Evolutionary conservation across 2,329 filamentous ascomycete species (phyloP).

Genomic region (Drechslerella dactyloides): DNA sequence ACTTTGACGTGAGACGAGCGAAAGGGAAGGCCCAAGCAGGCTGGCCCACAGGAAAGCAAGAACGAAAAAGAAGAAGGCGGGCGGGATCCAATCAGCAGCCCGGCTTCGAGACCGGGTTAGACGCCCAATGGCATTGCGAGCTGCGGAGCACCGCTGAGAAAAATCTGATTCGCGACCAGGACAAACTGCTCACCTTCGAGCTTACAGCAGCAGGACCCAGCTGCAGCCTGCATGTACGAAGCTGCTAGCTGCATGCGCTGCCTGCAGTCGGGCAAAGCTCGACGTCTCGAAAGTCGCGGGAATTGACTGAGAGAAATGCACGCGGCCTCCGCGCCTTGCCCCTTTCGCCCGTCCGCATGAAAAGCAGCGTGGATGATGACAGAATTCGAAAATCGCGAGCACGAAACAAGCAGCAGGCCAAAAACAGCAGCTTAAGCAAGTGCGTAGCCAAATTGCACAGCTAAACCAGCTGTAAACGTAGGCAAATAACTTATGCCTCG

Average conservation of each 20-base stretch:
- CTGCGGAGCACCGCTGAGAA: conserved; percentile 23
- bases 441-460: conserved; percentile 24
- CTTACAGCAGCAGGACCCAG: neutral
- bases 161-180: neutral
- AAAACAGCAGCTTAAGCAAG: conserved; percentile 32
- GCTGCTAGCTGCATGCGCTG: conserved; percentile 1
- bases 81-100: conserved; percentile 9
- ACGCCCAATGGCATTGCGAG: conserved; percentile 20
- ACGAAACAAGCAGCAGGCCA: neutral
- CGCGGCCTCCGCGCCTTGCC: conserved; percentile 30
- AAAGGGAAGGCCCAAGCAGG: conserved; percentile 38
- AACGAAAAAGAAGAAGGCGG: conserved; percentile 8
- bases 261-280: neutral
- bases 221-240: neutral
- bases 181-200: neutral
- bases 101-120: conserved; percentile 12
- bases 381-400: neutral
- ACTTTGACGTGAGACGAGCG: conserved; percentile 5
- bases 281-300: conserved; percentile 4
- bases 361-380: conserved; percentile 20
- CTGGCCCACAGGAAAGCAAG: neutral
- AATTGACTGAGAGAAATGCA: conserved; percentile 4
- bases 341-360: conserved; percentile 28
- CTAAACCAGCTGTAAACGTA: conserved; percentile 33
- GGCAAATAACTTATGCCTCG: conserved; percentile 9